Conservation (phyloP, 345 rosid genomes). For the Citrus glauca region DNA sequence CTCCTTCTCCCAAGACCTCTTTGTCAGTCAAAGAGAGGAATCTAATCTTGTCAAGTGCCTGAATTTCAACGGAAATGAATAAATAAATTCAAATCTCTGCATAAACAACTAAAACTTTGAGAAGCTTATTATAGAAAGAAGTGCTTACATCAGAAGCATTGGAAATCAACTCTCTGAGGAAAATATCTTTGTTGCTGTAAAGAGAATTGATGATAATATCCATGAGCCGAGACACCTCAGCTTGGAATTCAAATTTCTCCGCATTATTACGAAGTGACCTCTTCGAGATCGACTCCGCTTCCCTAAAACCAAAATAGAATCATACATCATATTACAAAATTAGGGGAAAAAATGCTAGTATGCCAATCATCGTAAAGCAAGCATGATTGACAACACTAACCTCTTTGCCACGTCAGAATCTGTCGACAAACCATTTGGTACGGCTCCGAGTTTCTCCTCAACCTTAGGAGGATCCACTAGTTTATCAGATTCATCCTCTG, state of each 20-base stretch:
- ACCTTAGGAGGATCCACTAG: slow-evolving; percentile 84
- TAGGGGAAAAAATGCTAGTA: not conserved
- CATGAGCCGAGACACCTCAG: slow-evolving; percentile 99
- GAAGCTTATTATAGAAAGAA: not conserved
- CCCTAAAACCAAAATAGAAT: slow-evolving; percentile 40
- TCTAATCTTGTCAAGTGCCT: slow-evolving; percentile 96
- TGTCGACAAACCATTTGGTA: slow-evolving; percentile 83
- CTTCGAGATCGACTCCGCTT: slow-evolving; percentile 88
- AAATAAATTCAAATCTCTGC: slow-evolving; percentile 7
- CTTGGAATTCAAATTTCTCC: slow-evolving; percentile 97
- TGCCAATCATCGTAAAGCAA: no score
- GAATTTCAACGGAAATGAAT: slow-evolving; percentile 4
- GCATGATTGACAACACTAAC: slow-evolving; percentile 22
- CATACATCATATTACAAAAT: not conserved
- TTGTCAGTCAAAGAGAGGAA: slow-evolving; percentile 93
- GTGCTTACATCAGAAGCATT: slow-evolving; percentile 93
- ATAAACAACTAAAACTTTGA: not conserved
- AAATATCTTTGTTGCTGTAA: slow-evolving; percentile 95
- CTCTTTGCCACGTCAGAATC: slow-evolving; percentile 94
- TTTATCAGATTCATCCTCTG: slow-evolving; percentile 56
- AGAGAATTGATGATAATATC: slow-evolving; percentile 96
- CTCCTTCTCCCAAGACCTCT: slow-evolving; percentile 93
- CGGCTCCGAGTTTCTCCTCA: slow-evolving; percentile 89
- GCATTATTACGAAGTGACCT: slow-evolving; percentile 76
- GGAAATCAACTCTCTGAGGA: slow-evolving; percentile 94